phyloP scores from a whole-genome alignment of 2,329 filamentous ascomycete species.

The Fonsecaea pedrosoi region DNA sequence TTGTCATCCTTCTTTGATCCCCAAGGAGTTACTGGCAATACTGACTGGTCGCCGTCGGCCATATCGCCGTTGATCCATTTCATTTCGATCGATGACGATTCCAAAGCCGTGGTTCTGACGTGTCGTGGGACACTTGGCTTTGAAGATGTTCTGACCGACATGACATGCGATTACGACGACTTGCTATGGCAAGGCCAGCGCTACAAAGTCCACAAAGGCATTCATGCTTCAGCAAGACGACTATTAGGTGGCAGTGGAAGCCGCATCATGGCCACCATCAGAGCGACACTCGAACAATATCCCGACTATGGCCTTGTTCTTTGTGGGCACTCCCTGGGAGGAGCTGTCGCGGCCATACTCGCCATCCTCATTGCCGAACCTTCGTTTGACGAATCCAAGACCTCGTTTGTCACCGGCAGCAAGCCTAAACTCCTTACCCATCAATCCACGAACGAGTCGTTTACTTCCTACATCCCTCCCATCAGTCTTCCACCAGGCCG shows the following conservation, averaged over 20 bases:
- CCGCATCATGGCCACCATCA: slow-evolving; percentile 69
- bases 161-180: slow-evolving; percentile 76
- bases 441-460: slow-evolving; percentile 41
- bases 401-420: slow-evolving; percentile 68
- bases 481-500: slow-evolving; percentile 69
- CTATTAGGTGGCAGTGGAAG: slow-evolving; percentile 69
- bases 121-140: slow-evolving; percentile 75
- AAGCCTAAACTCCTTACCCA: slow-evolving; percentile 50
- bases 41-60: slow-evolving; percentile 59
- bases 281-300: slow-evolving; percentile 69
- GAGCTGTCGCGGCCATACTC: slow-evolving; percentile 72
- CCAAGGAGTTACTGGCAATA: slow-evolving; percentile 67
- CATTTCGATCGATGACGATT: slow-evolving; percentile 73
- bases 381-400: slow-evolving; percentile 53
- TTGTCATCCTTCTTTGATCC: slow-evolving; percentile 74
- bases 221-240: slow-evolving; percentile 73
- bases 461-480: slow-evolving; percentile 40
- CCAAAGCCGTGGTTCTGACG: slow-evolving; percentile 74
- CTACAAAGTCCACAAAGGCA: slow-evolving; percentile 76
- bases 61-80: slow-evolving; percentile 73
- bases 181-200: slow-evolving; percentile 67
- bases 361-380: slow-evolving; percentile 72
- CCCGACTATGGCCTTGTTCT: slow-evolving; percentile 73
- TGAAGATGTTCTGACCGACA: slow-evolving; percentile 74
- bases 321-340: slow-evolving; percentile 73